Evolutionary conservation across 192 early-diverging fungal species (phyloP), one percentile per base, ranked within the genome.

Genomic region (Chytriomyces sp.): DNA sequence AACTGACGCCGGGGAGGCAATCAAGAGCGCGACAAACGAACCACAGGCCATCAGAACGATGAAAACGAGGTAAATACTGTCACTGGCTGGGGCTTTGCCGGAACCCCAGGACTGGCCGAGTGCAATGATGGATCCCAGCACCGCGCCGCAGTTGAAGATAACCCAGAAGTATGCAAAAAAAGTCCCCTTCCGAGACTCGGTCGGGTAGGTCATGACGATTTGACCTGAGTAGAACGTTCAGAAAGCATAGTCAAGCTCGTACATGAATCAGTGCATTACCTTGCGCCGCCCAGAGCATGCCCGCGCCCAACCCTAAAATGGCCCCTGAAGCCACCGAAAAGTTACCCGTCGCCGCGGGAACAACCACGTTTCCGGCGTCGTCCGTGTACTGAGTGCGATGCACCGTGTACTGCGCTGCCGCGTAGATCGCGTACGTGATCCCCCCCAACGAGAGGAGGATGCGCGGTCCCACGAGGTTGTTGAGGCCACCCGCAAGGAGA

Each of bases 91-190:
- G 8, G 64, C 75, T 17, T 74, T 66, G 0, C 71, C 37, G 28
- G 66, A 58, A 59, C 89, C 70, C 80, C 77, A 92, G 81, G 91
- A 89, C 59, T 88, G 82, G 44, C 78, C 89, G 39, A 92, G 82
- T 33, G 86, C 83, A 61, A 94, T 84, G 38, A 87, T 81, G 56
- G 85, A 85, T 72, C 92, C 92, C 19, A 94, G 59, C 55, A 90
- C 85, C 31, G 88, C 92, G 58, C 92, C 92, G 49, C 80, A 44
- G 67, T 91, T 91, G 84, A 94, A 94, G 60, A 94, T 89, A 69
- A 87, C 81, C 92, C 92, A 94, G 85, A 94, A 94, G 32, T 88
- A 79, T 8, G 88, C 86, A 53, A 94, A 91, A 75, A 81, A 91
- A 66, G 82, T 85, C 39, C 89, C 92, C 82, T 92, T 92, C 38